Conservation (phyloP, 75 land plant species). For the Chamaecyparis obtusa region DNA sequence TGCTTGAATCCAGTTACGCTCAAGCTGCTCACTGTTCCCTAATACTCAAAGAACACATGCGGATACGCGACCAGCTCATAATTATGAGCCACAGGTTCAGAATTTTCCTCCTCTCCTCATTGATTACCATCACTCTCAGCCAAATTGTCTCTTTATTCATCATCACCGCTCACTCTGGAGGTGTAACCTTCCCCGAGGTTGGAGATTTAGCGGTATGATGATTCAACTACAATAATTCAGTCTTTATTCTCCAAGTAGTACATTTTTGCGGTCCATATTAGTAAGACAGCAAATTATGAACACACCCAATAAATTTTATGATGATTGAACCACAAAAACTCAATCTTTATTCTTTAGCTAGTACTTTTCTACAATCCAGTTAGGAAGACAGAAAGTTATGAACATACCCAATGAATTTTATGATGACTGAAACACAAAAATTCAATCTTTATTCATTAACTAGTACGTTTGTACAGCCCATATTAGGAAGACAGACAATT, state of each 20-base stretch:
- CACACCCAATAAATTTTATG: too few species aligned
- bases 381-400: too few species aligned
- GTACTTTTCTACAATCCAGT: too few species aligned
- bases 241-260: too few species aligned
- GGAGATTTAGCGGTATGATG: constrained; percentile 33
- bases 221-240: too few species aligned
- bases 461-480: background rate
- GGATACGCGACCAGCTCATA: constrained; percentile 30
- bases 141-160: constrained; percentile 35
- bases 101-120: constrained; percentile 28
- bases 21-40: constrained; percentile 4
- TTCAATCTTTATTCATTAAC: too few species aligned
- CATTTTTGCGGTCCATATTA: too few species aligned
- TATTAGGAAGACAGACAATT: background rate
- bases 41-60: constrained; percentile 41
- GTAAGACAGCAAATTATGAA: too few species aligned
- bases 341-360: too few species aligned
- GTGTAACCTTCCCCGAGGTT: constrained; percentile 24
- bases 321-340: too few species aligned
- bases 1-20: constrained; percentile 8
- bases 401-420: background rate
- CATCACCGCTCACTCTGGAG: constrained; percentile 7
- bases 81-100: constrained; percentile 41
- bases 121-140: constrained; percentile 34
- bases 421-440: background rate